Conservation (phyloP, 1,284 basidiomycete genomes). For the Leccinum fuscescens region DNA sequence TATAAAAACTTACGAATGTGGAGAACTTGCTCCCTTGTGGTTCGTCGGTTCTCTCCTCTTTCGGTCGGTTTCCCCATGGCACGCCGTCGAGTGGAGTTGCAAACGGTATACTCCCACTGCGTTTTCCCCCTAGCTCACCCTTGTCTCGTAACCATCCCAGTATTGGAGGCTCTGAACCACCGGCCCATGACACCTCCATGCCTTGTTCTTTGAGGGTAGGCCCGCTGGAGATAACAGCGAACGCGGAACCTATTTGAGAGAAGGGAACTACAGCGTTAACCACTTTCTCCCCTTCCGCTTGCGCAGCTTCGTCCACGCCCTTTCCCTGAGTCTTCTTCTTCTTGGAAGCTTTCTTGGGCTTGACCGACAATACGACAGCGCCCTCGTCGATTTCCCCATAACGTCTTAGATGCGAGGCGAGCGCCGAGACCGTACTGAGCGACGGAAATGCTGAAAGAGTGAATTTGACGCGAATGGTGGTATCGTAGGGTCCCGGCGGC, state of each 20-base stretch:
- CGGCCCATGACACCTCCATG: slow-evolving; percentile 66
- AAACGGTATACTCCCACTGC: neutral
- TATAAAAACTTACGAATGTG: slow-evolving; percentile 28
- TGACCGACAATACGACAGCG: slow-evolving; percentile 64
- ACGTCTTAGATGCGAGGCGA: slow-evolving; percentile 51
- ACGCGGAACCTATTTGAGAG: slow-evolving; percentile 69
- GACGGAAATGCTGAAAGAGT: slow-evolving; percentile 53
- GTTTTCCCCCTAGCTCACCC: slow-evolving; percentile 51
- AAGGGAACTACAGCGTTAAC: slow-evolving; percentile 74
- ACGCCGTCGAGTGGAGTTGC: neutral
- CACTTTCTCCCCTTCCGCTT: slow-evolving; percentile 56
- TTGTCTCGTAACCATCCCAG: slow-evolving; percentile 73
- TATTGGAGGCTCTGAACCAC: slow-evolving; percentile 72
- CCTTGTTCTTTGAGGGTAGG: slow-evolving; percentile 34
- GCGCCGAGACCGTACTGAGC: slow-evolving; percentile 49
- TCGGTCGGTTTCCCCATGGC: neutral
- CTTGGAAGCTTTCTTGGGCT: slow-evolving; percentile 39
- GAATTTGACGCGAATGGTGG: slow-evolving; percentile 72
- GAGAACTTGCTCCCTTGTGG: slow-evolving; percentile 23
- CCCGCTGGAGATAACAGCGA: slow-evolving; percentile 64
- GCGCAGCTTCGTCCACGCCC: slow-evolving; percentile 2
- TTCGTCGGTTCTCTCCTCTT: slow-evolving; percentile 1
- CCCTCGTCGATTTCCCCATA: slow-evolving; percentile 64
- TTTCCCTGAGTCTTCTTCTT: slow-evolving; percentile 24
- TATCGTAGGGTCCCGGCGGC: slow-evolving; percentile 60